Conservation (phyloP, 495 filamentous ascomycete genomes). For the Podospora pseudoanserina region DNA sequence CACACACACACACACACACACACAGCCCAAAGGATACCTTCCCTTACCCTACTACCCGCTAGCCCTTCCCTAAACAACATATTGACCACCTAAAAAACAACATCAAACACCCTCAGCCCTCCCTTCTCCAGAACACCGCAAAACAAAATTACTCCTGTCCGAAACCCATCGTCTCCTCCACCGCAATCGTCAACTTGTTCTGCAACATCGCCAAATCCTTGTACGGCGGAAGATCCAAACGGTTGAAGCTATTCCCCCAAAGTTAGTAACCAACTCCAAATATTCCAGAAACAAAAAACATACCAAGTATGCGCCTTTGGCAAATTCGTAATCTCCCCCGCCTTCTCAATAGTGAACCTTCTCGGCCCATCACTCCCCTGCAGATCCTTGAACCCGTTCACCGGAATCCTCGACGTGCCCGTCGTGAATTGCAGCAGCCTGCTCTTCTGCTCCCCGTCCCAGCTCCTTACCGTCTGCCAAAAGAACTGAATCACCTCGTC, state of each 20-base stretch:
- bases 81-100: neutral
- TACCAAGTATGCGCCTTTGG: slow-evolving; percentile 99
- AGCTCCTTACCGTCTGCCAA: slow-evolving; percentile 93
- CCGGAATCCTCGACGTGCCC: slow-evolving; percentile 93
- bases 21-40: neutral
- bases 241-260: slow-evolving; percentile 72
- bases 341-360: slow-evolving; percentile 97
- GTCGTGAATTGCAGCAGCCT: slow-evolving; percentile 95
- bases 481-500: slow-evolving; percentile 97
- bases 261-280: neutral
- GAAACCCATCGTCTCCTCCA: slow-evolving; percentile 98
- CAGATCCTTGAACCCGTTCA: slow-evolving; percentile 99
- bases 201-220: slow-evolving; percentile 81
- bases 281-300: slow-evolving; percentile 31
- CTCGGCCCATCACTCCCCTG: slow-evolving; percentile 95
- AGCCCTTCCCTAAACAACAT: neutral
- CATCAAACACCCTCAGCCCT: neutral
- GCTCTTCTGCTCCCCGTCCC: slow-evolving; percentile 98
- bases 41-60: neutral
- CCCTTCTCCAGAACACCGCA: neutral
- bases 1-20: too few species aligned
- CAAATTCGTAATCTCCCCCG: slow-evolving; percentile 80
- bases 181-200: slow-evolving; percentile 87
- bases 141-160: slow-evolving; percentile 72
- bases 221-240: slow-evolving; percentile 91